Evolutionary conservation across 2,329 filamentous ascomycete genomes (phyloP).

Genomic region (Trichoderma koningiopsis): DNA sequence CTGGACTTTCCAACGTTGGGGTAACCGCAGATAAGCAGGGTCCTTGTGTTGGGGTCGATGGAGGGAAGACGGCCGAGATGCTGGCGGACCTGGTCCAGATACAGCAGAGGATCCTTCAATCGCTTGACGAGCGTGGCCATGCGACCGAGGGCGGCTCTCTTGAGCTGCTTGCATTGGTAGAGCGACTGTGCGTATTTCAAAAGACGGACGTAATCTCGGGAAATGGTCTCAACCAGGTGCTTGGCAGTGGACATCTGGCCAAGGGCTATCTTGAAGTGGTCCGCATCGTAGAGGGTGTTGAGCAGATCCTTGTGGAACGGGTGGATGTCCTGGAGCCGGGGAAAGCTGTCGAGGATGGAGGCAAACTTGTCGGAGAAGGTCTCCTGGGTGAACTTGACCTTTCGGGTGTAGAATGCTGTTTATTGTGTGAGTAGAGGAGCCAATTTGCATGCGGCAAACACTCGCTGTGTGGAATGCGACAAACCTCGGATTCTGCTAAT

Average conservation of each 20-base stretch:
- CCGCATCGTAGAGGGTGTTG: conserved; percentile 97
- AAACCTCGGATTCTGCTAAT: conserved; percentile 82
- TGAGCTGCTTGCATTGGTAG: conserved; percentile 99
- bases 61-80: conserved; percentile 95
- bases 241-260: conserved; percentile 96
- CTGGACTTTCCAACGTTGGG: conserved; percentile 98
- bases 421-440: not conserved
- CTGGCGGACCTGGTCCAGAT: conserved; percentile 89
- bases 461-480: conserved; percentile 22
- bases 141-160: conserved; percentile 90
- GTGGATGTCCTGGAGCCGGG: conserved; percentile 89
- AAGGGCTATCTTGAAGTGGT: conserved; percentile 95
- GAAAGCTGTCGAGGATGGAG: conserved; percentile 89
- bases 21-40: conserved; percentile 94
- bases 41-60: conserved; percentile 98
- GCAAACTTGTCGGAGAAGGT: conserved; percentile 94
- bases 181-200: conserved; percentile 91
- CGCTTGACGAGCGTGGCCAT: conserved; percentile 98
- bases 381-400: conserved; percentile 98
- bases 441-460: not conserved
- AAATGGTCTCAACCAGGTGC: conserved; percentile 93
- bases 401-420: conserved; percentile 87
- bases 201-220: conserved; percentile 92
- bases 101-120: conserved; percentile 90
- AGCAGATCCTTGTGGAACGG: conserved; percentile 82